Percentiles rank a stretch among this genome's conserved stretches.
Conservation (phyloP, 2,329 filamentous ascomycete species). For the Alternaria hordeiaustralica region DNA sequence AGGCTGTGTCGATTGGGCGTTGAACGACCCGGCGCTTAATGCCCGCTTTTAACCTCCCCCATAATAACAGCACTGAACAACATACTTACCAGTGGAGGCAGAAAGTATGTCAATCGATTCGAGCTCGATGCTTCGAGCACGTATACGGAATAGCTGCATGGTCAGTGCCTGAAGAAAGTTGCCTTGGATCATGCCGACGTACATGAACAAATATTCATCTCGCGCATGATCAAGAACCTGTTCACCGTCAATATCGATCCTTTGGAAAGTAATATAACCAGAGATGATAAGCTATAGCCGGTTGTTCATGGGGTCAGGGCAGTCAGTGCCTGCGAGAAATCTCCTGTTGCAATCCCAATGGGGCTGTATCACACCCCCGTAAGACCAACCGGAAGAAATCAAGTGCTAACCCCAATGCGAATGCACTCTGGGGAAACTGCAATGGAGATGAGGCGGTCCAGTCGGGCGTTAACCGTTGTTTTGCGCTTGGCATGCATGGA, state of each 20-base stretch:
- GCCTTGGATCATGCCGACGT: conserved; percentile 42
- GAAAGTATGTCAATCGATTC: conserved; percentile 57
- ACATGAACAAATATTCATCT: conserved; percentile 83
- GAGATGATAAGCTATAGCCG: neutral
- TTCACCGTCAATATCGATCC: conserved; percentile 46
- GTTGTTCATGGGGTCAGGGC: neutral
- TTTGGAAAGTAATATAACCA: neutral
- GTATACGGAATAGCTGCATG: conserved; percentile 58
- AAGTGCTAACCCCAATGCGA: neutral
- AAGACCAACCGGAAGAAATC: conserved; percentile 1
- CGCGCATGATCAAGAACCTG: conserved; percentile 67
- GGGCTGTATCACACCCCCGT: conserved; percentile 9
- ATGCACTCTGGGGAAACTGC: conserved; percentile 8
- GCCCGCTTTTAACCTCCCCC: conserved; percentile 29
- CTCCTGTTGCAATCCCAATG: neutral
- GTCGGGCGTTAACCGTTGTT: conserved; percentile 14
- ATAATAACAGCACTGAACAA: conserved; percentile 34
- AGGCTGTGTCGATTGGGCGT: conserved; percentile 42
- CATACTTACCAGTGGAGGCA: conserved; percentile 55
- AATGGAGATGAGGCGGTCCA: conserved; percentile 30
- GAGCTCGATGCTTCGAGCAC: conserved; percentile 60
- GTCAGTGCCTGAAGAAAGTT: conserved; percentile 61
- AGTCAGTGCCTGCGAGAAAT: neutral
- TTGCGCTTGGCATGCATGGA: conserved; percentile 26
- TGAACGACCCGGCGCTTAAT: conserved; percentile 43